A percentile compares a stretch with the other conserved stretches of the same genome.
Evolutionary conservation across 2,329 filamentous ascomycete genomes (phyloP).

Genomic region (Hawksworthiomyces lignivorus): DNA sequence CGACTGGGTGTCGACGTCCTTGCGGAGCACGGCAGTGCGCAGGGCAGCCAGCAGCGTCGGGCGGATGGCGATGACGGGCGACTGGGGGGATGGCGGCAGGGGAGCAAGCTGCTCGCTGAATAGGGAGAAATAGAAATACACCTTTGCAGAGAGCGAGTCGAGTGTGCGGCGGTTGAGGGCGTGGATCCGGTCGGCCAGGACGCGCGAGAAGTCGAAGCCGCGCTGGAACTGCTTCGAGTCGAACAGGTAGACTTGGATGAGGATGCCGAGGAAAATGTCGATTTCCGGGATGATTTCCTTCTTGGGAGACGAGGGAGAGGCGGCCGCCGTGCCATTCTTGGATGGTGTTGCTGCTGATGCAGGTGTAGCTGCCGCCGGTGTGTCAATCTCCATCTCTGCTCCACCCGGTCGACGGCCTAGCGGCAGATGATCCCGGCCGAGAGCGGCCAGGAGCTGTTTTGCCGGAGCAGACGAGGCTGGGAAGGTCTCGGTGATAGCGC

Average conservation of each 20-base stretch:
- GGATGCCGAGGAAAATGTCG: slow-evolving; percentile 80
- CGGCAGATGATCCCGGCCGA: slow-evolving; percentile 58
- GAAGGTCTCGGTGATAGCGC: slow-evolving; percentile 77
- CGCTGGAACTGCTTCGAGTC: slow-evolving; percentile 75
- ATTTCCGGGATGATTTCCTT: slow-evolving; percentile 76
- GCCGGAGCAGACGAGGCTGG: slow-evolving; percentile 48
- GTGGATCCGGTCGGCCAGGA: slow-evolving; percentile 77
- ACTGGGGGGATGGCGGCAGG: slow-evolving; percentile 80
- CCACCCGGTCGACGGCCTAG: slow-evolving; percentile 49
- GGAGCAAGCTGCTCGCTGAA: slow-evolving; percentile 90
- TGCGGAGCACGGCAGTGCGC: slow-evolving; percentile 89
- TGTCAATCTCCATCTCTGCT: slow-evolving; percentile 69
- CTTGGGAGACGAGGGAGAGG: slow-evolving; percentile 41
- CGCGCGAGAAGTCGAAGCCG: slow-evolving; percentile 76
- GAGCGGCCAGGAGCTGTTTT: slow-evolving; percentile 60
- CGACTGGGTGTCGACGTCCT: slow-evolving; percentile 95
- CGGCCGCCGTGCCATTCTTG: slow-evolving; percentile 37
- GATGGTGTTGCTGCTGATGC: slow-evolving; percentile 11
- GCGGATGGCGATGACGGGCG: slow-evolving; percentile 77
- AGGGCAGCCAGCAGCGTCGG: slow-evolving; percentile 81
- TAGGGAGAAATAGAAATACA: slow-evolving; percentile 96
- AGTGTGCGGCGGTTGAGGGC: slow-evolving; percentile 86
- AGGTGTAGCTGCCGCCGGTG: slow-evolving; percentile 21
- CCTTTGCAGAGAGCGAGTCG: slow-evolving; percentile 87
- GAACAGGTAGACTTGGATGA: slow-evolving; percentile 80